phyloP scores from a whole-genome alignment of 1,139 yeast genomes.

The Scheffersomyces titani region DNA sequence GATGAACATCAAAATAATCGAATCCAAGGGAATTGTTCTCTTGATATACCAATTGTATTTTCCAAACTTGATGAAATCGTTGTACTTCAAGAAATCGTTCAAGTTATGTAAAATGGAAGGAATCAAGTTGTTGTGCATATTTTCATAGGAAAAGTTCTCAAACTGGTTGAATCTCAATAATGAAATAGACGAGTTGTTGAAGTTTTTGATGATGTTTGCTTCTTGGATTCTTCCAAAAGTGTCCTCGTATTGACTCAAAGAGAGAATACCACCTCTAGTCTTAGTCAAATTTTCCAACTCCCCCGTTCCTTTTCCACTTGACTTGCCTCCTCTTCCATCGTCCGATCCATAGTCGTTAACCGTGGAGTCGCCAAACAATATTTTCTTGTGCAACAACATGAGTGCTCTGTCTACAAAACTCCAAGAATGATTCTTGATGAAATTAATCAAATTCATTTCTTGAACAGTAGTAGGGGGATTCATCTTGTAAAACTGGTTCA shows the following conservation, averaged over 20 bases:
- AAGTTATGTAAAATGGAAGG: conserved; percentile 61
- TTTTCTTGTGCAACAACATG: conserved; percentile 56
- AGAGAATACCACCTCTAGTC: conserved; percentile 27
- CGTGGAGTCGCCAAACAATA: conserved; percentile 33
- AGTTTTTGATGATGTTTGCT: conserved; percentile 39
- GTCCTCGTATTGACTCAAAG: conserved; percentile 42
- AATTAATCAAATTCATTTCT: conserved; percentile 47
- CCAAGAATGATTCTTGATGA: conserved; percentile 53
- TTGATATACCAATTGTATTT: conserved; percentile 62
- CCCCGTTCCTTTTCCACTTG: neutral
- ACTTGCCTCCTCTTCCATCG: neutral
- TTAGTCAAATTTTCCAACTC: conserved; percentile 4
- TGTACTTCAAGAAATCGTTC: conserved; percentile 52
- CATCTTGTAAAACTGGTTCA: conserved; percentile 16
- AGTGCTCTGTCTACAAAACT: conserved; percentile 58
- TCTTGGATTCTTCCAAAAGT: conserved; percentile 44
- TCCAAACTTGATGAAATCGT: conserved; percentile 50
- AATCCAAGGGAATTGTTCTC: conserved; percentile 60
- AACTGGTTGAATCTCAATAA: conserved; percentile 36
- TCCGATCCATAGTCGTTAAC: conserved; percentile 1
- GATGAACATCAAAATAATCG: conserved; percentile 54
- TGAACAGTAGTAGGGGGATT: conserved; percentile 30
- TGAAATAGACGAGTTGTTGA: conserved; percentile 36
- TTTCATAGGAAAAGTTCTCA: conserved; percentile 46
- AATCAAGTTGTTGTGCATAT: conserved; percentile 52